phyloP scores from a whole-genome alignment of 2,329 filamentous ascomycete species.

The Emmonsiellopsis sp. region DNA sequence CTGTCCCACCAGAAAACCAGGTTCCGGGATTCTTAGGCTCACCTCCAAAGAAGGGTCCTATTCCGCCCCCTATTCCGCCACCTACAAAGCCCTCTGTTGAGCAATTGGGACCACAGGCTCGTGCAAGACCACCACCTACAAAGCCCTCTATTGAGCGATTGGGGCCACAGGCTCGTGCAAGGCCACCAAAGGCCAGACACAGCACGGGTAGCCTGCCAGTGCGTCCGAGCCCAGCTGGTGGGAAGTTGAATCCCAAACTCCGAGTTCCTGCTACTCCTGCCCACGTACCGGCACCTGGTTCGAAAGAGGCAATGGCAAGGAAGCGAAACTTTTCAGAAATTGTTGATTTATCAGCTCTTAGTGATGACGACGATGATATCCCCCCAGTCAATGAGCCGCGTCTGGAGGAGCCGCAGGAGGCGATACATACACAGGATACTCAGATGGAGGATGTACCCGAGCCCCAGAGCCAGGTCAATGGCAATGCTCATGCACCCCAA shows the following conservation, averaged over 20 bases:
- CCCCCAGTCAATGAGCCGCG: constrained; percentile 20
- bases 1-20: neutral
- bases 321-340: constrained; percentile 48
- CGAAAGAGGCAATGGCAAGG: constrained; percentile 48
- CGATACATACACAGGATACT: neutral
- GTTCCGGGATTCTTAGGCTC: neutral
- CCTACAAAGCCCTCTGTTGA: too few species aligned
- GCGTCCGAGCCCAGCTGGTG: neutral
- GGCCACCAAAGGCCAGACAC: neutral
- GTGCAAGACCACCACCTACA: neutral
- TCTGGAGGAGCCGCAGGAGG: neutral
- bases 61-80: neutral
- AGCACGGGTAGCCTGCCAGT: neutral
- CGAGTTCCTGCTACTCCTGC: neutral
- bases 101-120: neutral
- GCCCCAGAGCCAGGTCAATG: neutral
- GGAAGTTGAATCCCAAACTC: constrained; percentile 1
- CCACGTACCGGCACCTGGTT: constrained; percentile 17
- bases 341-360: constrained; percentile 42
- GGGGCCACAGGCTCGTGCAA: neutral
- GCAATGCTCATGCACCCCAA: neutral
- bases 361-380: constrained; percentile 37
- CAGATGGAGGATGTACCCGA: neutral
- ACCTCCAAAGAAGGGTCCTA: neutral
- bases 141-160: too few species aligned